Conservation (phyloP, 129 eudicot species). For the Helichrysum umbraculigerum region DNA sequence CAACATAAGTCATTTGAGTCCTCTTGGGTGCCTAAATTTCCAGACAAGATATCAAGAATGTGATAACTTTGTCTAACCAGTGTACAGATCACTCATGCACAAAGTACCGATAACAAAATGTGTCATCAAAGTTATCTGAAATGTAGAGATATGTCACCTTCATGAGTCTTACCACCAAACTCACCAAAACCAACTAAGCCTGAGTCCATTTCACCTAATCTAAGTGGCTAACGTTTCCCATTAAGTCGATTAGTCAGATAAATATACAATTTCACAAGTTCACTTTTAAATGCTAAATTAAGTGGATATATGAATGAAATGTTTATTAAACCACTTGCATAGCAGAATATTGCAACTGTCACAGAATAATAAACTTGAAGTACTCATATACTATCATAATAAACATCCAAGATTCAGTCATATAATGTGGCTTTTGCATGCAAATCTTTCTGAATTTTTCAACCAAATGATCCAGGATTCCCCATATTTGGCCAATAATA, state of each 20-base stretch:
- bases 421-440: background rate
- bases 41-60: background rate
- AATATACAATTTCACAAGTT: background rate
- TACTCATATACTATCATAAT: background rate
- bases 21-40: slow-evolving; percentile 17
- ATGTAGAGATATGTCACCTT: background rate
- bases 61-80: background rate
- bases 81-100: slow-evolving; percentile 16
- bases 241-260: background rate
- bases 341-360: background rate
- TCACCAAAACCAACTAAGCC: background rate
- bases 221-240: background rate
- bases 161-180: too few species aligned
- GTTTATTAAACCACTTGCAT: background rate
- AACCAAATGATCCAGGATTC: background rate
- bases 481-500: background rate
- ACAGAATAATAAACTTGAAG: background rate
- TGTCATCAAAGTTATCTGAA: background rate
- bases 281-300: background rate
- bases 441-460: background rate
- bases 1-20: background rate
- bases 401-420: background rate
- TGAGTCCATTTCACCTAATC: background rate
- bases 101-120: background rate
- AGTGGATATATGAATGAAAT: background rate